These are phyloP conservation scores for Penicillium chermesinum DNA, from an alignment of 495 filamentous ascomycete genomes.

Conservation along the genomic window DNA sequence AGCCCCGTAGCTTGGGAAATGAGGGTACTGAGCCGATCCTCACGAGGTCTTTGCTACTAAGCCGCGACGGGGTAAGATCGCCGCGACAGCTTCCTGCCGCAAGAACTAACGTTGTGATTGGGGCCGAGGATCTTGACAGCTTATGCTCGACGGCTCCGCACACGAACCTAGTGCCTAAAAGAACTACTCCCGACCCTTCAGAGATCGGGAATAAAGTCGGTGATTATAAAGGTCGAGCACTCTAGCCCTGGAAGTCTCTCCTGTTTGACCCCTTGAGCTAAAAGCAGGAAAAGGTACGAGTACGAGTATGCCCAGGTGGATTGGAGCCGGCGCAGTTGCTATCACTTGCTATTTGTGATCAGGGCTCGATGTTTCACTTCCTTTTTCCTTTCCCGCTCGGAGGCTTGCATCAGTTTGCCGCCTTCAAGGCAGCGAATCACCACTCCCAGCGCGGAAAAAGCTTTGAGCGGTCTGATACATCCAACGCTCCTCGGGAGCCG, in stretches of 20 bases:
- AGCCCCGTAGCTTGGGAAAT: neutral
- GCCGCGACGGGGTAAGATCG: neutral
- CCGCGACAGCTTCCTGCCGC: neutral
- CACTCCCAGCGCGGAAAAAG: neutral
- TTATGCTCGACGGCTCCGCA: no score
- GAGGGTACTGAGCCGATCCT: neutral
- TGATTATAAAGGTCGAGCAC: no score
- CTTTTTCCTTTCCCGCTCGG: neutral
- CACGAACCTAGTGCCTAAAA: no score
- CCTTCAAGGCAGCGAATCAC: constrained; percentile 19
- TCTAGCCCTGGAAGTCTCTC: no score
- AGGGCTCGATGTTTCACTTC: neutral
- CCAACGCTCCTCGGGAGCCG: constrained; percentile 12
- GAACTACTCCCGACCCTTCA: no score
- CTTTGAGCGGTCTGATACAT: constrained; percentile 25
- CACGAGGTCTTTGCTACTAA: neutral
- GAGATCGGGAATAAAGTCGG: neutral
- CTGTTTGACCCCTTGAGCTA: no score
- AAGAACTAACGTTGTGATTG: neutral
- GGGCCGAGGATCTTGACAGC: neutral
- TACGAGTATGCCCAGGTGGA: neutral
- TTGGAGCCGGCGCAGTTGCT: no score
- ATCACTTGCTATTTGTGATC: neutral
- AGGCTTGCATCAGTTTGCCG: constrained; percentile 6
- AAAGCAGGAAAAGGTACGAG: neutral